Conservation (phyloP, 208 protist genomes). For the Ichthyophonus hoferi region DNA sequence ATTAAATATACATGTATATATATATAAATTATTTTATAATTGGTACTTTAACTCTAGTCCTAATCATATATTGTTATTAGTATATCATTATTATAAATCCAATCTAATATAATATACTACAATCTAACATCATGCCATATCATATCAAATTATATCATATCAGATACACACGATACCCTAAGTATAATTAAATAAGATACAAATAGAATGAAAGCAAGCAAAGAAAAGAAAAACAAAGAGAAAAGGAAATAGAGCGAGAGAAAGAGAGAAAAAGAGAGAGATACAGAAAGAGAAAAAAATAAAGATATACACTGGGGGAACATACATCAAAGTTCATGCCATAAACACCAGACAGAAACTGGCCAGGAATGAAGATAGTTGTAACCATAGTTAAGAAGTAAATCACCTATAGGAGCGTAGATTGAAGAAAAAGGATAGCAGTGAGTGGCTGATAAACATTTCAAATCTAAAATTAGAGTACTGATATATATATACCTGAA, state of each 20-base stretch:
- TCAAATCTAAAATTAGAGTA: background rate
- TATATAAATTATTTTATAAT: background rate
- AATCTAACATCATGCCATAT: too few relatives aligned
- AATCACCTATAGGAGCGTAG: constrained; percentile 22
- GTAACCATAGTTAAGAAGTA: constrained; percentile 40
- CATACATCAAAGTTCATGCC: constrained; percentile 47
- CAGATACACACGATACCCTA: background rate
- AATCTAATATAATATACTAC: background rate
- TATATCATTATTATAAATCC: background rate
- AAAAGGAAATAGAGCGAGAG: too few relatives aligned
- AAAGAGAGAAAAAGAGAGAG: too few relatives aligned
- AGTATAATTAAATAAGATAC: background rate
- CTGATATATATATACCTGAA: background rate
- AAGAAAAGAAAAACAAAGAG: too few relatives aligned
- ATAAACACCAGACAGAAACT: constrained; percentile 40
- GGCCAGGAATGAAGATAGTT: constrained; percentile 37
- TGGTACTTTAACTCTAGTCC: too few relatives aligned
- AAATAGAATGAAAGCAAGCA: too few relatives aligned
- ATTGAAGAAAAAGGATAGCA: background rate
- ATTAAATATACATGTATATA: background rate
- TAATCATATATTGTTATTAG: too few relatives aligned
- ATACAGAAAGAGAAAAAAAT: too few relatives aligned
- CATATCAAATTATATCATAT: background rate
- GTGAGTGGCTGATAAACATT: background rate
- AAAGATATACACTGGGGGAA: background rate